These are phyloP conservation scores for Ambrosia trifida DNA, from an alignment of 129 eudicot species.

Conservation along the genomic window DNA sequence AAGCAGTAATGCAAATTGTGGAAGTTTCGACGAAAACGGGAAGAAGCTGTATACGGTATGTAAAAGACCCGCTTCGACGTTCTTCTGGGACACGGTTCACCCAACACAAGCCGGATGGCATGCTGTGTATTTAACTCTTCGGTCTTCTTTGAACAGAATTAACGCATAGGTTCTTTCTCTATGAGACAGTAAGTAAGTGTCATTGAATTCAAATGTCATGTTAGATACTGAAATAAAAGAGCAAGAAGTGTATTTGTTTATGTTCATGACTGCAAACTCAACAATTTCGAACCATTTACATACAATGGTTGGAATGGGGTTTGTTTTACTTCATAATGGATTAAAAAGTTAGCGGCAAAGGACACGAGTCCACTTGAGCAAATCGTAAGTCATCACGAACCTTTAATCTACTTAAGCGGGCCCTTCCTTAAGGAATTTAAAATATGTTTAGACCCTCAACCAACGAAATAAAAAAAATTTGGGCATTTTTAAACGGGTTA, in stretches of 20 bases:
- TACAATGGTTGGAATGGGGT: no score
- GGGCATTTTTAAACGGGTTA: no score
- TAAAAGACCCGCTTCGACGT: constrained; percentile 49
- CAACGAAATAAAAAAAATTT: no score
- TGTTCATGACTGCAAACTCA: not conserved
- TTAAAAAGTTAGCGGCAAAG: no score
- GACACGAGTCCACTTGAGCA: no score
- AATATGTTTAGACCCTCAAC: no score
- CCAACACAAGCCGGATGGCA: constrained; percentile 86
- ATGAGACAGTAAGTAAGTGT: not conserved
- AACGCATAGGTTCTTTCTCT: constrained; percentile 16
- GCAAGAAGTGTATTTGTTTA: constrained; percentile 5
- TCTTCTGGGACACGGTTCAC: constrained; percentile 77
- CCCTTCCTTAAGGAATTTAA: no score
- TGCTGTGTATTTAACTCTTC: constrained; percentile 45
- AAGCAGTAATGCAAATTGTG: constrained; percentile 40
- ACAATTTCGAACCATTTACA: not conserved
- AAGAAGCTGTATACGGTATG: constrained; percentile 55
- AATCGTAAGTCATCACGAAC: no score
- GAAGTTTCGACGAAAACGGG: constrained; percentile 55
- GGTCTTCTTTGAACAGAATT: constrained; percentile 44
- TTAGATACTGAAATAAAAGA: constrained; percentile 24
- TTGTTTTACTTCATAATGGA: no score
- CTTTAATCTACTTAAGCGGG: no score
- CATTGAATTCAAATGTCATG: constrained; percentile 6